Conservation (phyloP, 2,329 filamentous ascomycete genomes). For the Xylogone sp. region DNA sequence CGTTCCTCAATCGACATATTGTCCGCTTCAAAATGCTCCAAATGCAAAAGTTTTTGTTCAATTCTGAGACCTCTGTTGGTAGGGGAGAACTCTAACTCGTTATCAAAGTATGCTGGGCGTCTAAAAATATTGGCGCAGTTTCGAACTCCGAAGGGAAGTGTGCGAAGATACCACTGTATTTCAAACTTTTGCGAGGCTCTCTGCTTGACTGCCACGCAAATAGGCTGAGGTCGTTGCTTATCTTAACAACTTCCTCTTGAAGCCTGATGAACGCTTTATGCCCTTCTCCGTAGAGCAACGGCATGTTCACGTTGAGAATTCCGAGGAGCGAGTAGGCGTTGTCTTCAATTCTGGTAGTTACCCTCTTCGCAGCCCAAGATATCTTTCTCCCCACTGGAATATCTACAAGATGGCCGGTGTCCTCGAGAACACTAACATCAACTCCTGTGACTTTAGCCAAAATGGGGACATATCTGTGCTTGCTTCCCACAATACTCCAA, state of each 20-base stretch:
- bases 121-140: too few species aligned
- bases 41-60: too few species aligned
- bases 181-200: too few species aligned
- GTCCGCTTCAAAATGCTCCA: too few species aligned
- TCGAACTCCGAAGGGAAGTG: too few species aligned
- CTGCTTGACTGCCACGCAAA: conserved; percentile 22
- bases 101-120: too few species aligned
- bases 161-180: too few species aligned
- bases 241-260: conserved; percentile 30
- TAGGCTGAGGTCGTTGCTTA: conserved; percentile 29
- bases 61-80: too few species aligned
- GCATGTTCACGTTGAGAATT: conserved; percentile 30
- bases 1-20: too few species aligned
- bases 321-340: conserved; percentile 31
- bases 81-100: too few species aligned
- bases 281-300: conserved; percentile 31
- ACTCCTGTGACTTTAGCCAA: background rate
- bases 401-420: background rate
- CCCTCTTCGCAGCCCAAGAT: conserved; percentile 29
- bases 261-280: conserved; percentile 27
- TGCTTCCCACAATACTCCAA: conserved; percentile 16
- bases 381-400: conserved; percentile 15
- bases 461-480: conserved; percentile 3
- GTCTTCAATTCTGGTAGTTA: conserved; percentile 32
- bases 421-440: background rate